These are phyloP conservation scores for Torulaspora quercuum DNA, from an alignment of 805 yeast genomes.

Conservation along the genomic window DNA sequence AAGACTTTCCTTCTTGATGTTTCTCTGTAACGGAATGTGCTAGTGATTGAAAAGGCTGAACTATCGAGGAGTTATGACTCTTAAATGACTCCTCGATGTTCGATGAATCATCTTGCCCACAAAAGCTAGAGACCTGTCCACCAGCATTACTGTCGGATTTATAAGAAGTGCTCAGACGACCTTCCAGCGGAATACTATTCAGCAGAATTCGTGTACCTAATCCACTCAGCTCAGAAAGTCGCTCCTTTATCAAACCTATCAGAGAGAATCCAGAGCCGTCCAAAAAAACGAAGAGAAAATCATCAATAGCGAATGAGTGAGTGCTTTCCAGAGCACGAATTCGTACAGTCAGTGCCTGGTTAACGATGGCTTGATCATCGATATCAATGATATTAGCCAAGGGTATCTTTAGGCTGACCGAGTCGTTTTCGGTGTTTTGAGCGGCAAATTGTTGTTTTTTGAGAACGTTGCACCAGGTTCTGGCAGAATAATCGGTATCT, in stretches of 20 bases:
- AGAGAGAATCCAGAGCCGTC: slow-evolving; percentile 43
- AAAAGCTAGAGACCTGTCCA: neutral
- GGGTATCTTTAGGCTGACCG: slow-evolving; percentile 77
- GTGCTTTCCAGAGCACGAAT: slow-evolving; percentile 59
- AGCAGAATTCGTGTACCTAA: slow-evolving; percentile 8
- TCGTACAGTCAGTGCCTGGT: slow-evolving; percentile 53
- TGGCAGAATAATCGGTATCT: slow-evolving; percentile 68
- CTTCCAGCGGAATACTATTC: neutral
- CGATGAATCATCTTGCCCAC: too few relatives aligned
- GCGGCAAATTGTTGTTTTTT: slow-evolving; percentile 76
- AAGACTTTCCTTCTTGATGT: slow-evolving; percentile 3
- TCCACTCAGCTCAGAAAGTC: slow-evolving; percentile 18
- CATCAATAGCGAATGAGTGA: slow-evolving; percentile 57
- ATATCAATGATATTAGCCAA: slow-evolving; percentile 60
- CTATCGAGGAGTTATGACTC: neutral
- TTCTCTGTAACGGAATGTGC: neutral
- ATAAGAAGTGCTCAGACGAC: slow-evolving; percentile 1
- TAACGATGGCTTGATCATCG: slow-evolving; percentile 54
- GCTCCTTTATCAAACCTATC: slow-evolving; percentile 39
- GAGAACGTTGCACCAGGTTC: slow-evolving; percentile 72
- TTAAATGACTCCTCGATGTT: neutral
- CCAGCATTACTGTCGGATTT: neutral
- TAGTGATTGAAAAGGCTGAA: neutral
- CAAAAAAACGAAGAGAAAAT: slow-evolving; percentile 66
- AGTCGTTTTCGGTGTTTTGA: slow-evolving; percentile 58